Conservation (phyloP, 2,329 filamentous ascomycete species). For the Zymoseptoria tritici region DNA sequence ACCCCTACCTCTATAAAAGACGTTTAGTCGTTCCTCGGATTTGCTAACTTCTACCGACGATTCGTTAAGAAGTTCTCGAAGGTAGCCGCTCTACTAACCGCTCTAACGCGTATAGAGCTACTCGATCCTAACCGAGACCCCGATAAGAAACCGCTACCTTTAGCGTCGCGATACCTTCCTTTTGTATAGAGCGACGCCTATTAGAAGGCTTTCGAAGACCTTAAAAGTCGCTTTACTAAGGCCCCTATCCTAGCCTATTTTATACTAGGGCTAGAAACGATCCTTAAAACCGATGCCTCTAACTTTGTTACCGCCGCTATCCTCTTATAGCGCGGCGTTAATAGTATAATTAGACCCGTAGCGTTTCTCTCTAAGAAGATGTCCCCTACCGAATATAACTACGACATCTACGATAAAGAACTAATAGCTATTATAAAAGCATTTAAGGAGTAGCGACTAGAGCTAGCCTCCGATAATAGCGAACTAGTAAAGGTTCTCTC, state of each 20-base stretch:
- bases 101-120: too few species aligned
- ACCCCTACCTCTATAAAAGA: slow-evolving; percentile 7
- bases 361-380: not conserved
- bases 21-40: slow-evolving; percentile 14
- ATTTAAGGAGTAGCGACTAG: too few species aligned
- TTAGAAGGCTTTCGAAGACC: not conserved
- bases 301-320: not conserved
- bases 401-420: not conserved
- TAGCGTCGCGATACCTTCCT: not conserved
- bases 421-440: not conserved
- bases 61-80: slow-evolving; percentile 16
- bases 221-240: not conserved
- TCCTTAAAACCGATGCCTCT: not conserved
- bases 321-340: not conserved
- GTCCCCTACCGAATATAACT: not conserved
- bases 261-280: not conserved
- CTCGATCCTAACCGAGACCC: too few species aligned
- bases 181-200: not conserved
- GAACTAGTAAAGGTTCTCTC: too few species aligned
- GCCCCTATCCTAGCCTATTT: not conserved
- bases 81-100: slow-evolving; percentile 1
- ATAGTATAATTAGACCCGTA: not conserved
- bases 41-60: slow-evolving; percentile 16
- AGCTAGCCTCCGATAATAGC: too few species aligned
- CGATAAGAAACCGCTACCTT: too few species aligned